Percentiles rank a stretch among this genome's conserved stretches.
phyloP scores from a whole-genome alignment of 768 basidiomycete genomes.

The Solioccasus polychromus region DNA sequence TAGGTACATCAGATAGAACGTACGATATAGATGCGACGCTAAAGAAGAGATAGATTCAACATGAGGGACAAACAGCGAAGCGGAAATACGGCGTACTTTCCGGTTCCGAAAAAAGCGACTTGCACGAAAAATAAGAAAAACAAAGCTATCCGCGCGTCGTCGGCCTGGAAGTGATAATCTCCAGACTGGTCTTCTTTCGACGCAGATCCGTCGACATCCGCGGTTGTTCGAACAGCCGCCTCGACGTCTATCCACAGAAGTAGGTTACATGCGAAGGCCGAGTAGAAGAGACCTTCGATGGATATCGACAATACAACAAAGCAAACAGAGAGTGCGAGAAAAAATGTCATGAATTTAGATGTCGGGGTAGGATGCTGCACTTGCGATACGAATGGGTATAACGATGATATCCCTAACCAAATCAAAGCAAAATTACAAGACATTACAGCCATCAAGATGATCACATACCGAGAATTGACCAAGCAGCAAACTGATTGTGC shows the following conservation, averaged over 20 bases:
- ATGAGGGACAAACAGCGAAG: not conserved
- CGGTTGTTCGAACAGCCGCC: conserved; percentile 21
- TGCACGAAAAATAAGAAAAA: conserved; percentile 89
- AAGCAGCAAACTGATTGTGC: conserved; percentile 58
- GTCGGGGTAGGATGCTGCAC: conserved; percentile 36
- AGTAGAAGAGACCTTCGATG: conserved; percentile 77
- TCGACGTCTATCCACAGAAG: conserved; percentile 73
- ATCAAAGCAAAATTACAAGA: not conserved
- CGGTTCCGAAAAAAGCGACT: conserved; percentile 81
- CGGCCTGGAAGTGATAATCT: conserved; percentile 48
- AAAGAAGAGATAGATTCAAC: conserved; percentile 3
- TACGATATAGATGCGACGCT: conserved; percentile 85
- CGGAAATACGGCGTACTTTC: conserved; percentile 49
- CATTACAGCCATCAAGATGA: not conserved
- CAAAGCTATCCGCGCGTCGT: conserved; percentile 70
- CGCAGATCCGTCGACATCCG: not conserved
- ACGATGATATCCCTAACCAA: conserved; percentile 51
- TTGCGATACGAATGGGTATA: conserved; percentile 46
- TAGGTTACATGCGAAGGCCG: conserved; percentile 60
- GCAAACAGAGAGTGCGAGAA: conserved; percentile 69
- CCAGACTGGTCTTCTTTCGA: conserved; percentile 1
- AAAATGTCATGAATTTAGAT: conserved; percentile 58
- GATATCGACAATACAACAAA: conserved; percentile 84
- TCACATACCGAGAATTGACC: conserved; percentile 61
- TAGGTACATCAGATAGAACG: conserved; percentile 24